Base-by-base conservation (phyloP, 1,284 basidiomycete genomes). In the Pseudozyma flocculosa region DNA sequence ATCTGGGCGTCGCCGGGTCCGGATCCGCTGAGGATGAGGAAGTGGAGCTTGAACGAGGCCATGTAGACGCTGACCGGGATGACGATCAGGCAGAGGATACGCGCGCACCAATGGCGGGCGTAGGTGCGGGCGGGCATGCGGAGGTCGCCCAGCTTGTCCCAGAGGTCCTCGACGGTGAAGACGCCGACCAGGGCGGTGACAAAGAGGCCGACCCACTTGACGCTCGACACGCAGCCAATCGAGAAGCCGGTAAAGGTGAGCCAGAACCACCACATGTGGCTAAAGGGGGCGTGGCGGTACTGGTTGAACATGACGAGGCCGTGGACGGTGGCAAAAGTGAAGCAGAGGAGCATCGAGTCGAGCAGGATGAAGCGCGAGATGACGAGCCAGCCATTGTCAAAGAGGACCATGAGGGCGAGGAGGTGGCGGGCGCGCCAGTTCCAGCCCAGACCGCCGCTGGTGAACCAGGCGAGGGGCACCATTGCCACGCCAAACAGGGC, bases 1-100 rank as follows among this genome's bases (percentile, higher is more conserved):
- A 98, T 98, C 79, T 98, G 94, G 1, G 93, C 88, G 76, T 98
- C 94, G 19, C 94, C 94, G 9, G 94, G 90, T 39, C 94, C 94
- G 4, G 90, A 89, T 58, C 91, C 89, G 79, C 90, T 95, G 45
- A 99, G 83, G 66, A 99, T 85, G 77, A 93, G 77, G 81, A 98
- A 97, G 79, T 98, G 95, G 14, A 95, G 82, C 80, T 97, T 96
- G 87, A 98, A 98, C 48, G 86, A 88, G 2, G 85, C 80, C 85
- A 95, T 89, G 82, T 96, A 98, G 69, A 97, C 90, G 57, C 90
- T 80, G 69, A 93, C 83, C 0, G 94, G 94, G 10, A 97, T 79
- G 60, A 95, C 77, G 70, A 98, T 96, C 42, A 99, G 83, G 76
- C 91, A 92, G 1, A 83, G 76, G 38, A 92, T 84, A 19, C 94